Evolutionary conservation across 1,139 yeast genomes (phyloP).

Genomic region (Wickerhamomyces sp.): DNA sequence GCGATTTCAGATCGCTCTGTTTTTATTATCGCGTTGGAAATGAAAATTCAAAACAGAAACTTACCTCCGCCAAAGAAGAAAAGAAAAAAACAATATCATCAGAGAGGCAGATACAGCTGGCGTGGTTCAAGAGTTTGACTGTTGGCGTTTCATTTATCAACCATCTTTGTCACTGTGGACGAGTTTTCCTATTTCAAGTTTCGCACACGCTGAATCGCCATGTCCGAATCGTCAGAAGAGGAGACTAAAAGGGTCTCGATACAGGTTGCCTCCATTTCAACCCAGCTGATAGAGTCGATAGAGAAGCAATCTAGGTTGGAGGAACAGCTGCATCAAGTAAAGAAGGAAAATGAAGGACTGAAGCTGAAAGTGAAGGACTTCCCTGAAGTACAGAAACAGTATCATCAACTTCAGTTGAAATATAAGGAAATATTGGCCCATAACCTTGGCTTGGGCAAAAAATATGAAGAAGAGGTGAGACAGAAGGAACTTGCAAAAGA

Average conservation of each 20-base stretch:
- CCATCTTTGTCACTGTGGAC: neutral
- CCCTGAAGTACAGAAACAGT: constrained; percentile 11
- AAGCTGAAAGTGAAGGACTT: constrained; percentile 13
- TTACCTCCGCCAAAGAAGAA: neutral
- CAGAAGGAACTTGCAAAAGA: constrained; percentile 48
- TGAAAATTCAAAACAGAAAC: neutral
- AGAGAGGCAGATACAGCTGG: too few species aligned
- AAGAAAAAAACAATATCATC: too few species aligned
- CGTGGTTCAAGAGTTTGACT: too few species aligned
- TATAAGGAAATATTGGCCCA: constrained; percentile 29
- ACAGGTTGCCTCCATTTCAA: constrained; percentile 53
- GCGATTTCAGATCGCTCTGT: neutral
- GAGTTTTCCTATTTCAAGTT: neutral
- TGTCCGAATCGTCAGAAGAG: constrained; percentile 19
- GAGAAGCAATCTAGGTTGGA: constrained; percentile 54
- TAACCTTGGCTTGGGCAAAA: constrained; percentile 31
- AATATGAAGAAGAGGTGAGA: constrained; percentile 31
- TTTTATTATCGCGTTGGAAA: neutral
- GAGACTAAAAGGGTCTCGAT: constrained; percentile 42
- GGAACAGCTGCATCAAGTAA: constrained; percentile 26
- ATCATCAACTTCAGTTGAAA: constrained; percentile 12
- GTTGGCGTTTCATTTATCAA: too few species aligned
- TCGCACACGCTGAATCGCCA: too few species aligned
- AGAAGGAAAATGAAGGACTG: constrained; percentile 22
- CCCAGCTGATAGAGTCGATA: constrained; percentile 56